Evolutionary conservation across 768 basidiomycete species (phyloP).

Genomic region (Filobasidium floriforme): DNA sequence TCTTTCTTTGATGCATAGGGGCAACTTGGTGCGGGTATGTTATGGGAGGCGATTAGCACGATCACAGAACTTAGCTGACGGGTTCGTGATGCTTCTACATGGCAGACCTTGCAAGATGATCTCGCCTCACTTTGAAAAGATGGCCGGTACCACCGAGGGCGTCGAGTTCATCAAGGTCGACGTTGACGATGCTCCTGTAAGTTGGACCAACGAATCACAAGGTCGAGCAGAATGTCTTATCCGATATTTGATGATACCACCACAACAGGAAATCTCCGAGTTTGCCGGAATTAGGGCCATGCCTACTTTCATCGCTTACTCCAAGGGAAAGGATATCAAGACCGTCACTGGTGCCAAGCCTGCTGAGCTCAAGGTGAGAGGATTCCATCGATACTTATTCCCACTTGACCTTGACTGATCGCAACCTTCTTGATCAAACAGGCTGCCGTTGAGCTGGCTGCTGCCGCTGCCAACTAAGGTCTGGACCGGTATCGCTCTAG

Average conservation of each 20-base stretch:
- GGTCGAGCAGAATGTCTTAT: not conserved
- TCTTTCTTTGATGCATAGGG: conserved; percentile 4
- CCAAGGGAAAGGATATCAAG: conserved; percentile 42
- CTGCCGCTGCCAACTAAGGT: not conserved
- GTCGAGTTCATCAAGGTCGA: conserved; percentile 47
- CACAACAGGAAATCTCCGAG: conserved; percentile 42
- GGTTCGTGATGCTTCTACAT: not conserved
- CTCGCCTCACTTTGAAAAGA: conserved; percentile 44
- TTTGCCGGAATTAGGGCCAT: conserved; percentile 43
- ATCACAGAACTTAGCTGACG: not conserved
- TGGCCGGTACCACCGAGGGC: conserved; percentile 36
- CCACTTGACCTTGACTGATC: not conserved
- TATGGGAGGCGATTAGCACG: not conserved
- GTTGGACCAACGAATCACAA: conserved; percentile 19
- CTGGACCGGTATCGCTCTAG: no score
- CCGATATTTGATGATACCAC: not conserved
- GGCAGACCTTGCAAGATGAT: conserved; percentile 42
- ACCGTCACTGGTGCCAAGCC: conserved; percentile 44
- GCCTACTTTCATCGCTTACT: conserved; percentile 48
- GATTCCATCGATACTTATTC: not conserved
- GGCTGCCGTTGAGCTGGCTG: not conserved
- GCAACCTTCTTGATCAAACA: not conserved
- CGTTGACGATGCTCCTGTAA: conserved; percentile 43
- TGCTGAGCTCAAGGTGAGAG: conserved; percentile 39
- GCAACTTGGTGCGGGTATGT: conserved; percentile 38